Evolutionary conservation across 495 filamentous ascomycete species (phyloP).

Genomic region (Trichoderma parareesei): DNA sequence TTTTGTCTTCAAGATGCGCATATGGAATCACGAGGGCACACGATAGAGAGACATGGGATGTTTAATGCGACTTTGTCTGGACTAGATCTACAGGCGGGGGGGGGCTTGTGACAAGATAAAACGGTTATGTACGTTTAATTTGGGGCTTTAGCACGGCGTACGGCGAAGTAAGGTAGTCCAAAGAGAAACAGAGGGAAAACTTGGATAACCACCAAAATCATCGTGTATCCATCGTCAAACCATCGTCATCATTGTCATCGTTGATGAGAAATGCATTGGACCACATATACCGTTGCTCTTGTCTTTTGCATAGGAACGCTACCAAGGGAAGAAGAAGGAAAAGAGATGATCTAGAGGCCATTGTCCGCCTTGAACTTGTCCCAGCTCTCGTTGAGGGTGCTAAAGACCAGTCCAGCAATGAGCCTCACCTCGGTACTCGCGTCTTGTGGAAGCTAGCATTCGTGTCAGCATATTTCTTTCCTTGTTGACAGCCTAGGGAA

Average conservation of each 20-base stretch:
- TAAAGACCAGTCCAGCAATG: constrained; percentile 86
- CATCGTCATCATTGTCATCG: not conserved
- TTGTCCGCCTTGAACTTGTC: constrained; percentile 96
- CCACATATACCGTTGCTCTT: not conserved
- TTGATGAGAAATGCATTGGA: not conserved
- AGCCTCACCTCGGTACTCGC: constrained; percentile 92
- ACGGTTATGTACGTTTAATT: not conserved
- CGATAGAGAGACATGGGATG: too few species aligned
- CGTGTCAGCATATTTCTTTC: constrained; percentile 10
- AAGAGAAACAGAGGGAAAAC: not conserved
- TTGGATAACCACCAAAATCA: not conserved
- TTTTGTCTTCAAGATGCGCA: not conserved
- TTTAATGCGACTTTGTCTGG: too few species aligned
- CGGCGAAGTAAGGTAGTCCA: not conserved
- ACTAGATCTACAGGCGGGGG: not conserved
- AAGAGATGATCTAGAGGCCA: constrained; percentile 41
- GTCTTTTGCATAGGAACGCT: not conserved
- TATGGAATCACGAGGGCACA: too few species aligned
- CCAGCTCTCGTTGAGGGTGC: constrained; percentile 93
- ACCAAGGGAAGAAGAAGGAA: not conserved
- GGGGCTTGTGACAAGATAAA: not conserved
- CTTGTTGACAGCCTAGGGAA: not conserved
- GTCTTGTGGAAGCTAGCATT: constrained; percentile 64
- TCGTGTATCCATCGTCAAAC: not conserved
- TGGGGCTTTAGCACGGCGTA: constrained; percentile 13